Percentiles rank a stretch among this genome's conserved stretches.
Evolutionary conservation across 2,329 filamentous ascomycete species (phyloP).

Genomic region (Hymenoscyphus linearis): DNA sequence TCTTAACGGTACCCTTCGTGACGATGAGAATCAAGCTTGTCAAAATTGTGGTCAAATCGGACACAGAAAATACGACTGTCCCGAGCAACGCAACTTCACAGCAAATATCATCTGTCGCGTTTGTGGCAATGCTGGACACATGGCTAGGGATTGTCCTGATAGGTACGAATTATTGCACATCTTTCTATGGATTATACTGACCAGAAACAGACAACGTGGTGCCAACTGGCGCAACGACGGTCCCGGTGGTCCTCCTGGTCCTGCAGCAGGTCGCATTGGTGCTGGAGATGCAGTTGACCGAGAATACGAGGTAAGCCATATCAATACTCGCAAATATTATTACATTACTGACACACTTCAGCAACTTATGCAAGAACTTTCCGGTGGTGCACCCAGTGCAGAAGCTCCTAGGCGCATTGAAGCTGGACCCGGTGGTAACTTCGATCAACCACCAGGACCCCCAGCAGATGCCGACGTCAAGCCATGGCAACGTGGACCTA

Average conservation of each 20-base stretch:
- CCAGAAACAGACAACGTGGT: constrained; percentile 59
- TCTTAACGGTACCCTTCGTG: constrained; percentile 96
- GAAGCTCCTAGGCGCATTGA: constrained; percentile 76
- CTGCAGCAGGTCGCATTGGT: constrained; percentile 60
- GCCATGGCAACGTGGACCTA: constrained; percentile 85
- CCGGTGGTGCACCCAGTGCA: constrained; percentile 59
- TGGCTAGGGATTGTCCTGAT: constrained; percentile 97
- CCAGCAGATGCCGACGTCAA: constrained; percentile 53
- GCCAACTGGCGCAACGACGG: constrained; percentile 85
- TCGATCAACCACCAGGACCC: constrained; percentile 41
- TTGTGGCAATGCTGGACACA: constrained; percentile 95
- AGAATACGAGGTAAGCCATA: constrained; percentile 78
- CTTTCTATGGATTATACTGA: constrained; percentile 13
- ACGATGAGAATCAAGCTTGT: constrained; percentile 98
- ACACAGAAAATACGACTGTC: constrained; percentile 97
- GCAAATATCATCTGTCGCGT: constrained; percentile 98
- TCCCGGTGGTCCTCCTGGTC: constrained; percentile 39
- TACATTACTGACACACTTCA: constrained; percentile 36
- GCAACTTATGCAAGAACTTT: constrained; percentile 98
- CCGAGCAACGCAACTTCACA: constrained; percentile 97
- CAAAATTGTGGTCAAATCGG: constrained; percentile 99
- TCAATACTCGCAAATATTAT: not conserved
- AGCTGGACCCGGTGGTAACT: constrained; percentile 62
- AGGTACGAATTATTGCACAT: constrained; percentile 37
- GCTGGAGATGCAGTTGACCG: constrained; percentile 81